Base-by-base conservation (phyloP, 306 rosid genomes). In the Argentina anserina region DNA sequence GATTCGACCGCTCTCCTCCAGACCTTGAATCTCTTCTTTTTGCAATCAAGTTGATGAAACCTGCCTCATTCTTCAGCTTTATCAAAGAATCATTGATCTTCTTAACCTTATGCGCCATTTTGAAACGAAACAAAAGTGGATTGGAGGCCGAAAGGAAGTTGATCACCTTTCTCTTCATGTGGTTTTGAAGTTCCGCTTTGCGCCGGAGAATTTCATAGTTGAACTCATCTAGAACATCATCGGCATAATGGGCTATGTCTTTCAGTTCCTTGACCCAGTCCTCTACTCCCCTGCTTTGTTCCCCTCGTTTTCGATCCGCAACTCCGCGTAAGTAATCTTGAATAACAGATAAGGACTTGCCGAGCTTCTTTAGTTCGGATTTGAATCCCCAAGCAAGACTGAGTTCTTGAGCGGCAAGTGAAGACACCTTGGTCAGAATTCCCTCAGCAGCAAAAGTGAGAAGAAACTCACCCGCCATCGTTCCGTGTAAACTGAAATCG, bases 361-460 rank as follows among this genome's bases (percentile, higher is more conserved):
- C 7, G 6, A 63, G 67, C 67, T 20, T 63, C 7, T 20, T 20
- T 1, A 34, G 45, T 63, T 63, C 43, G 12, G 23, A 6, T 21
- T n/a, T 63, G 43, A 63, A 63, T 10, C 67, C 43, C 67, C 46
- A 63, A 1, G 67, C 67, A 63, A 63, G 67, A 20, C 7, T 20
- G 67, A 61, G 10, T 61, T 17, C 25, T 61, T 61, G 14, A 33
- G 23, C 26, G 25, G 43, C 67, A 34, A 62, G 67, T 10, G 67
- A 63, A 20, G 67, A 10, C 18, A 36, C 67, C 67, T 36, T 63
- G 25, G 14, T 36, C 26, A 36, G 28, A 3, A 63, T 34, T 36
- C 45, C 67, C 46, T 63, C 46, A 9, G 28, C 67, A 34, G 67
- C 12, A 20, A 63, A 63, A 31, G 23, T 31, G 34, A 29, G 9